Evolutionary conservation across 768 basidiomycete genomes (phyloP), one percentile per base, ranked within the genome.

Genomic region (Kwoniella sp.): DNA sequence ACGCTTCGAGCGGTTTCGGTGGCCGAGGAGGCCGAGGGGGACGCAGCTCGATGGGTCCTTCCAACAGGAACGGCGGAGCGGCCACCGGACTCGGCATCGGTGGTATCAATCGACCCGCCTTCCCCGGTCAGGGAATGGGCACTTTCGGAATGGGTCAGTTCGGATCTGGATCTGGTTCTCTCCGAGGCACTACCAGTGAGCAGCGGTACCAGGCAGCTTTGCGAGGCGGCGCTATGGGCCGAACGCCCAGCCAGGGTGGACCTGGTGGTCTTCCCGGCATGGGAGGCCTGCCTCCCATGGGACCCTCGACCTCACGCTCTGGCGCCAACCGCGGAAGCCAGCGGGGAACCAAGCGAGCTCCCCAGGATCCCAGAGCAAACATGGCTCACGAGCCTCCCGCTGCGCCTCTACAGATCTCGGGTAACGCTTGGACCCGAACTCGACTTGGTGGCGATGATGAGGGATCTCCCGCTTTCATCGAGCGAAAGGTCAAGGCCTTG

Each of bases 401-500:
- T 46, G 85, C 78, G 14, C 89, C 91, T 5, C 80, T 98, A 5
- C 83, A 87, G 63, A 59, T 77, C 7, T 80, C 85, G n/a, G 85
- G 82, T 20, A 90, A 93, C 71, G 82, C 88, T 39, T 96, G 91
- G 93, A 66, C 83, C 39, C 67, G 65, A 46, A 53, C 62, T 31
- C 57, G 83, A 65, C 68, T 78, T 5, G 12, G 57, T 26, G 67
- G 60, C 36, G 74, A 76, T 10, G 84, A 87, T 39, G 73, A 77
- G 11, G 85, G 88, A 38, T 84, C 87, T 1, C 85, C 88, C 9
- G 89, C 89, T 63, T 76, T 86, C 57, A 88, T 96, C 23, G 89
- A 95, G 63, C 86, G 89, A 46, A 93, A 92, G 76, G 91, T 95
- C 77, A 90, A 87, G 75, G 78, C 79, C 45, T 77, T 95, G 51